phyloP scores from a whole-genome alignment of 495 filamentous ascomycete genomes.

The Tuber magnatum region DNA sequence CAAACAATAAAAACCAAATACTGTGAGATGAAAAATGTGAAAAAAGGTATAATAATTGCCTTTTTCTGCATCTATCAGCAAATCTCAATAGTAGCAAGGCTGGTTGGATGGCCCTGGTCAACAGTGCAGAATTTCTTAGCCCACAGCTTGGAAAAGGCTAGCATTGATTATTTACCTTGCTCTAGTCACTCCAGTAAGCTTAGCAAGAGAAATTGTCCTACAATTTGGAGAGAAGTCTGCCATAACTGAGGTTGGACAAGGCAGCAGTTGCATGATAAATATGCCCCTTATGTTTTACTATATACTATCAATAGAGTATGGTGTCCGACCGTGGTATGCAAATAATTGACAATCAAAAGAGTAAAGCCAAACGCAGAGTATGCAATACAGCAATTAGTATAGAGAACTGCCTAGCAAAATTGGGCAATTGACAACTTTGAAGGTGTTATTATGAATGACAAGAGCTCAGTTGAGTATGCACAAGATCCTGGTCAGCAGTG shows the following conservation, averaged over 20 bases:
- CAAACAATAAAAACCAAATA: too few relatives aligned
- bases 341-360: neutral
- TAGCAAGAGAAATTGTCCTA: too few relatives aligned
- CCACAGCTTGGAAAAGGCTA: neutral
- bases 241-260: too few relatives aligned
- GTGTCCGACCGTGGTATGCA: neutral
- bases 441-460: conserved; percentile 20
- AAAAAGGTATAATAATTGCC: conserved; percentile 8
- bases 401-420: neutral
- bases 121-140: neutral
- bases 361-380: neutral
- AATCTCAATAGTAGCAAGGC: neutral
- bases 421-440: conserved; percentile 21
- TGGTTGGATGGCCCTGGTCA: too few relatives aligned
- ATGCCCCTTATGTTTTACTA: conserved; percentile 4
- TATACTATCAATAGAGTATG: neutral
- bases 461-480: conserved; percentile 22
- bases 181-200: too few relatives aligned
- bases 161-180: neutral
- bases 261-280: conserved; percentile 9
- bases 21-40: too few relatives aligned
- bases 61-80: conserved; percentile 1
- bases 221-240: neutral
- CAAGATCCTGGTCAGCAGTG: too few relatives aligned
- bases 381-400: neutral